These are phyloP conservation scores for Abelmoschus esculentus DNA, from an alignment of 345 rosid genomes.

Conservation along the genomic window DNA sequence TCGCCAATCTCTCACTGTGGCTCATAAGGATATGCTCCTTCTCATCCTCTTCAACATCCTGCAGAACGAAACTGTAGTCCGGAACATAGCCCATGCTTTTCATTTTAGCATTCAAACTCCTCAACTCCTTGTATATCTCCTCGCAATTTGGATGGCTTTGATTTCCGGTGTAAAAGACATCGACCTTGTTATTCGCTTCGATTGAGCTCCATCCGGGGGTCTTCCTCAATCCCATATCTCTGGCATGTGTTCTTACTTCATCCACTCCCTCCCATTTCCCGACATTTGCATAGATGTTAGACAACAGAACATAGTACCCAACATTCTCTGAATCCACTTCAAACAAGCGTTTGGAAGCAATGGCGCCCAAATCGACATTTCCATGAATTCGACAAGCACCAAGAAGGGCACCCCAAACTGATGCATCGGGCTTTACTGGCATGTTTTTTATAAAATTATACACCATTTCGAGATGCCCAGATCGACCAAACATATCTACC, in stretches of 20 bases:
- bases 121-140: conserved; percentile 33
- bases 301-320: conserved; percentile 49
- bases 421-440: conserved; percentile 49
- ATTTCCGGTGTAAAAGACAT: conserved; percentile 49
- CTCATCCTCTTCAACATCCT: conserved; percentile 60
- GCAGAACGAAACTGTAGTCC: conserved; percentile 44
- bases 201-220: conserved; percentile 63
- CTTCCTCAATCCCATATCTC: conserved; percentile 47
- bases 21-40: conserved; percentile 48
- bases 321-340: conserved; percentile 47
- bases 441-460: conserved; percentile 31
- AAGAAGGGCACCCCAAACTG: conserved; percentile 59
- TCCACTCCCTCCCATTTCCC: conserved; percentile 53
- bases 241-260: conserved; percentile 35
- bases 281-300: conserved; percentile 47
- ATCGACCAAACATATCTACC: conserved; percentile 57
- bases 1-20: conserved; percentile 54
- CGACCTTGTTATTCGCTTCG: conserved; percentile 37
- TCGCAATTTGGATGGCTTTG: conserved; percentile 35
- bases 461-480: conserved; percentile 45
- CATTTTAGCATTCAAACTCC: conserved; percentile 32
- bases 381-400: conserved; percentile 51
- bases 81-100: conserved; percentile 50
- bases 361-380: conserved; percentile 31
- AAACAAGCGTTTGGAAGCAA: conserved; percentile 41